Percentiles rank a stretch among this genome's conserved stretches.
Evolutionary conservation across 2,329 filamentous ascomycete genomes (phyloP).

Genomic region (Penicillium frequentans): DNA sequence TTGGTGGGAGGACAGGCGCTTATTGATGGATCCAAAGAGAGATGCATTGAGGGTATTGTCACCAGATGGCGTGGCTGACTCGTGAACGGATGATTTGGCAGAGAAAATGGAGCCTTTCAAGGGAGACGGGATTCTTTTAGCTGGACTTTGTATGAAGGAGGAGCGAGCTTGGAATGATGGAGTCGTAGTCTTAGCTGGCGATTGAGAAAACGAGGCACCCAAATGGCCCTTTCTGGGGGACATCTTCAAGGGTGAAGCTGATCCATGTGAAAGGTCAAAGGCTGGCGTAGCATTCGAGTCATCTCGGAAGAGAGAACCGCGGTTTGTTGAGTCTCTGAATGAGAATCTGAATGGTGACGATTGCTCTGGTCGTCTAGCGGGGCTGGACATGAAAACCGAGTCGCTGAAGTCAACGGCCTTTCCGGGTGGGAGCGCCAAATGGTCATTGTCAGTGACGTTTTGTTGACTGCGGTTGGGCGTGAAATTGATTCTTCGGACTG

Average conservation of each 20-base stretch:
- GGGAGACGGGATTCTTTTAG: slow-evolving; percentile 43
- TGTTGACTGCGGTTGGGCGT: slow-evolving; percentile 19
- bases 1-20: neutral
- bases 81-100: slow-evolving; percentile 11
- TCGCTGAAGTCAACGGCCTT: slow-evolving; percentile 34
- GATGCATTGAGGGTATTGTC: neutral
- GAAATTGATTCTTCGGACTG: slow-evolving; percentile 42
- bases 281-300: slow-evolving; percentile 19
- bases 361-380: slow-evolving; percentile 44
- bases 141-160: slow-evolving; percentile 46
- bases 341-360: slow-evolving; percentile 45
- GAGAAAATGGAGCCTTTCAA: slow-evolving; percentile 34
- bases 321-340: slow-evolving; percentile 43
- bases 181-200: slow-evolving; percentile 31
- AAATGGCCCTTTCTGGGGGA: slow-evolving; percentile 45
- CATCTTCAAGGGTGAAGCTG: slow-evolving; percentile 41
- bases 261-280: slow-evolving; percentile 30
- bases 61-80: neutral
- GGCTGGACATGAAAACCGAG: slow-evolving; percentile 42
- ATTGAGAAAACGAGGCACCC: slow-evolving; percentile 37
- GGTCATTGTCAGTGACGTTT: slow-evolving; percentile 17
- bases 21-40: neutral
- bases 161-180: slow-evolving; percentile 36
- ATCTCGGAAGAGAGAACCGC: slow-evolving; percentile 28
- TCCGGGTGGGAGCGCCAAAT: slow-evolving; percentile 25